Conservation (phyloP, 306 rosid species). For the Fragaria vesca region DNA sequence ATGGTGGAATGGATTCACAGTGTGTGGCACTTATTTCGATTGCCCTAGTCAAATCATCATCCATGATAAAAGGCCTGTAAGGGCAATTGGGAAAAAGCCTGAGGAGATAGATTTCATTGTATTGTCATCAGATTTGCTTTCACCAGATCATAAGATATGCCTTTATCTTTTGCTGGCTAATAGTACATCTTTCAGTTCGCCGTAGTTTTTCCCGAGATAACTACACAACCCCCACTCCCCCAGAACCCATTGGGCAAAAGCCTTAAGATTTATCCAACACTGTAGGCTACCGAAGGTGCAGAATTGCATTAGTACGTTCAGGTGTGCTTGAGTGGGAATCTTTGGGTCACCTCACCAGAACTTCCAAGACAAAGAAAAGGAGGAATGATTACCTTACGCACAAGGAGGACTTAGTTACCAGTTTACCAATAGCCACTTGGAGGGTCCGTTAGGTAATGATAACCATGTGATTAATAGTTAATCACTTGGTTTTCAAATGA, state of each 20-base stretch:
- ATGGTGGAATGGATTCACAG: background rate
- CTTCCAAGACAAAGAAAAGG: background rate
- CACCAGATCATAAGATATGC: background rate
- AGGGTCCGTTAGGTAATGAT: background rate
- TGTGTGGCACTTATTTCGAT: constrained; percentile 12
- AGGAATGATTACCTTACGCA: constrained; percentile 1
- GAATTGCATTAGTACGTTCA: background rate
- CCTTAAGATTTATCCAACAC: background rate
- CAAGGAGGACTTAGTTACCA: background rate
- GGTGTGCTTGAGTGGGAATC: constrained; percentile 6
- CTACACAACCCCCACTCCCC: background rate
- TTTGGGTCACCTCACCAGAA: constrained; percentile 3
- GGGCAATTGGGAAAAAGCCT: constrained; percentile 3
- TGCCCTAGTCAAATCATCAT: constrained; percentile 15
- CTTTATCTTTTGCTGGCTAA: background rate
- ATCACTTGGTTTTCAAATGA: background rate
- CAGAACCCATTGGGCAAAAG: background rate
- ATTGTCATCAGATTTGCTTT: constrained; percentile 1
- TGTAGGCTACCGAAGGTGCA: background rate
- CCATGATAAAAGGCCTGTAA: constrained; percentile 1
- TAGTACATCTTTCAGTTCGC: background rate
- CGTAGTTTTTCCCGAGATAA: background rate
- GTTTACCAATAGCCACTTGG: background rate
- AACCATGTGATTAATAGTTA: background rate
- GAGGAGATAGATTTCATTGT: constrained; percentile 3